Evolutionary conservation across 768 basidiomycete genomes (phyloP).

Genomic region (Sporobolomyces pararoseus): DNA sequence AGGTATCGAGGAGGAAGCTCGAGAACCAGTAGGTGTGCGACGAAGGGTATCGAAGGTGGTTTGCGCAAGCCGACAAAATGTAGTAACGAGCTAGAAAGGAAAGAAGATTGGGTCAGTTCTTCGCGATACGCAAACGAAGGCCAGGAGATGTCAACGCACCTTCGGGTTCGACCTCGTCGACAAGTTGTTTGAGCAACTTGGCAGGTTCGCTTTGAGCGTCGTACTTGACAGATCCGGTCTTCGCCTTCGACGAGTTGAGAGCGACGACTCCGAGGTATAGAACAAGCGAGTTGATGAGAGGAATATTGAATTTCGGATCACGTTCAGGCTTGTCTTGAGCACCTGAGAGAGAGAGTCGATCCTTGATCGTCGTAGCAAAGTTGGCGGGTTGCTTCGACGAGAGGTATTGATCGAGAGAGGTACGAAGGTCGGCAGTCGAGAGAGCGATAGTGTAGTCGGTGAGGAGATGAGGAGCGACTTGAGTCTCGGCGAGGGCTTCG

Average conservation of each 20-base stretch:
- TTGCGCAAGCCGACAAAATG: conserved; percentile 82
- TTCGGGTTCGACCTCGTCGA: conserved; percentile 80
- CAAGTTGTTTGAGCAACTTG: conserved; percentile 74
- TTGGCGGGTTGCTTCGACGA: conserved; percentile 51
- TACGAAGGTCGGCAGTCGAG: conserved; percentile 69
- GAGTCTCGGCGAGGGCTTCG: conserved; percentile 77
- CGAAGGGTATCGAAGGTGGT: conserved; percentile 95
- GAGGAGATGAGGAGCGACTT: conserved; percentile 80
- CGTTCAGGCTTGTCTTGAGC: conserved; percentile 42
- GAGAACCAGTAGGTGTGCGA: conserved; percentile 99
- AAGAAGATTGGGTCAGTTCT: conserved; percentile 7
- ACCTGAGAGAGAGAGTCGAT: conserved; percentile 59
- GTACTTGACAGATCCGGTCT: conserved; percentile 76
- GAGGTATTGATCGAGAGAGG: conserved; percentile 77
- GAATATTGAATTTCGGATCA: conserved; percentile 71
- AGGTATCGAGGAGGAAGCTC: conserved; percentile 80
- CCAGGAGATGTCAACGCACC: conserved; percentile 56
- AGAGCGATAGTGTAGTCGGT: conserved; percentile 85
- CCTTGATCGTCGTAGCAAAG: conserved; percentile 67
- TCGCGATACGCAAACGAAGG: not conserved
- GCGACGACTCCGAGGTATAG: conserved; percentile 95
- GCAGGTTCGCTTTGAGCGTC: conserved; percentile 78
- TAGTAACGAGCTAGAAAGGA: conserved; percentile 77
- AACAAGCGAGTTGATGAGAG: conserved; percentile 87
- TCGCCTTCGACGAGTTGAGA: conserved; percentile 79